Evolutionary conservation across 192 early-diverging fungal genomes (phyloP).

Genomic region (Glomus cerebriforme): DNA sequence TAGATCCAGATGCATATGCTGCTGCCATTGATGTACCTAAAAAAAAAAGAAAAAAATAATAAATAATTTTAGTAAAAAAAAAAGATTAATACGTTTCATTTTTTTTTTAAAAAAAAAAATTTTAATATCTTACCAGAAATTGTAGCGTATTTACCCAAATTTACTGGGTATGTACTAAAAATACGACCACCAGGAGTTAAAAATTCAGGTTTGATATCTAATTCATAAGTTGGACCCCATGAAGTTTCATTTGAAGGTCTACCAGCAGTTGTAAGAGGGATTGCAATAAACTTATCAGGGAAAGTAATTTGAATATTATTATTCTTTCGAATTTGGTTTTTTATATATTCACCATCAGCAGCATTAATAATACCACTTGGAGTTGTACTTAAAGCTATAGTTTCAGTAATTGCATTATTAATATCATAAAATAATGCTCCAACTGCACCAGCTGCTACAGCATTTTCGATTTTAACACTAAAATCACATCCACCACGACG

Average conservation of each 20-base stretch:
- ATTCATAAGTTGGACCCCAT: conserved; percentile 69
- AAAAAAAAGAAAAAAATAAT: neutral
- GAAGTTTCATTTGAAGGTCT: conserved; percentile 73
- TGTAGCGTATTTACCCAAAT: conserved; percentile 37
- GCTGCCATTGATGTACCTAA: conserved; percentile 75
- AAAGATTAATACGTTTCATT: neutral
- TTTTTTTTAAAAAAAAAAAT: conserved; percentile 30
- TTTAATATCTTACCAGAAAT: conserved; percentile 38
- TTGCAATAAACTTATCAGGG: conserved; percentile 47
- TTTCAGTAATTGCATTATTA: conserved; percentile 12
- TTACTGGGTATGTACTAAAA: conserved; percentile 61
- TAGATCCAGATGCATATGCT: conserved; percentile 51
- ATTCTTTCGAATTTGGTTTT: conserved; percentile 43
- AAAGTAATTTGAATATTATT: conserved; percentile 44
- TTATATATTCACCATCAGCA: conserved; percentile 52
- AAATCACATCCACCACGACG: conserved; percentile 73
- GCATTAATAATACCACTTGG: conserved; percentile 58
- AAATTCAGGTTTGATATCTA: conserved; percentile 66
- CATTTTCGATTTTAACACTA: conserved; percentile 59
- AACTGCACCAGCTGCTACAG: conserved; percentile 58
- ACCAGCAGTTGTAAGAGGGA: conserved; percentile 53
- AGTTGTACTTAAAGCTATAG: conserved; percentile 37
- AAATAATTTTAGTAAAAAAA: no score
- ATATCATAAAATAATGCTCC: conserved; percentile 71
- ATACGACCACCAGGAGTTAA: conserved; percentile 65